Evolutionary conservation across 2,329 filamentous ascomycete genomes (phyloP).

Genomic region (Colletotrichum euphorbiae): DNA sequence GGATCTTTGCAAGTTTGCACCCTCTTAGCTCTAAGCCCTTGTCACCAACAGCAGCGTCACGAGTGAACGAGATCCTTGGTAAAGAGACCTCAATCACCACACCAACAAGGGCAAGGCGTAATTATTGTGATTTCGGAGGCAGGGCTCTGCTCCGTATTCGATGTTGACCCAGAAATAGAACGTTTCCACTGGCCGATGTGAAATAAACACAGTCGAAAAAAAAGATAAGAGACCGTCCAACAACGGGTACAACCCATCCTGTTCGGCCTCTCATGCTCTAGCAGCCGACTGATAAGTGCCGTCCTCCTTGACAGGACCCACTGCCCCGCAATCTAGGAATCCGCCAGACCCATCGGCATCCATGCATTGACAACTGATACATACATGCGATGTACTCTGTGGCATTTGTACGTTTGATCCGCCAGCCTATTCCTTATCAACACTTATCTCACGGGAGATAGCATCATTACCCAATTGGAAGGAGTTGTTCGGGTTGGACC

Average conservation of each 20-base stretch:
- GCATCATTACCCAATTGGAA: slow-evolving; percentile 7
- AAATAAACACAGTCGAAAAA: not conserved
- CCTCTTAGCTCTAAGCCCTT: not conserved
- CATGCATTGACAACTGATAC: slow-evolving; percentile 26
- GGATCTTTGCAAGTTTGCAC: not conserved
- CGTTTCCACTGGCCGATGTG: not conserved
- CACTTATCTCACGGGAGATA: slow-evolving; percentile 17
- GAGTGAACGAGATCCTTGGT: not conserved
- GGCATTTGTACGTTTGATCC: not conserved
- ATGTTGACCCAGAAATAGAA: not conserved
- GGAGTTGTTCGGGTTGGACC: not conserved
- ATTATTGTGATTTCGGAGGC: not conserved
- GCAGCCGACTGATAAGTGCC: slow-evolving; percentile 24
- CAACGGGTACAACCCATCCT: not conserved
- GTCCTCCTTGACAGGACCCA: not conserved
- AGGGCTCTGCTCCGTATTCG: not conserved
- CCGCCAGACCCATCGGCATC: slow-evolving; percentile 11
- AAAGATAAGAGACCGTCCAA: slow-evolving; percentile 10
- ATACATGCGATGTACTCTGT: not conserved
- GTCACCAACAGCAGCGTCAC: not conserved
- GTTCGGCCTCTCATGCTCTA: slow-evolving; percentile 19
- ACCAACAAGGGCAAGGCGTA: not conserved
- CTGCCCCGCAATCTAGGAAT: slow-evolving; percentile 4
- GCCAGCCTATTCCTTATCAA: not conserved
- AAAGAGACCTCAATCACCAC: not conserved